These are phyloP conservation scores for Dendrocalamus latiflorus DNA, from an alignment of 202 grass and related monocot genomes.

Conservation along the genomic window DNA sequence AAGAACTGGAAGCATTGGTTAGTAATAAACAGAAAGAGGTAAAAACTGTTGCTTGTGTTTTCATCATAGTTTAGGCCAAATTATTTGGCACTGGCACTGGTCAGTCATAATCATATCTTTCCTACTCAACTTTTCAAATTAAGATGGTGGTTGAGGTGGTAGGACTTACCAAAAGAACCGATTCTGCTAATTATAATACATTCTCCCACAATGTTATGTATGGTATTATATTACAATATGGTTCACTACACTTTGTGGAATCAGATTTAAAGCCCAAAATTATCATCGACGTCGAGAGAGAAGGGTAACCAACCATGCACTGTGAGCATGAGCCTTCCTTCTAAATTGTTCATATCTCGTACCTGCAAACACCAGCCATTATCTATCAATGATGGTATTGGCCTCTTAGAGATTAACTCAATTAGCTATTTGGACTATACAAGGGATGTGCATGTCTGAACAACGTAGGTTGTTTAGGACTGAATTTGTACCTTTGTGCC, in stretches of 20 bases:
- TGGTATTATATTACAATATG: background rate
- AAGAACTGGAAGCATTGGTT: conserved; percentile 69
- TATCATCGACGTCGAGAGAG: no score
- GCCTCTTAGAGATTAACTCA: no score
- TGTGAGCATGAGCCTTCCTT: no score
- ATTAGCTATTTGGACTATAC: no score
- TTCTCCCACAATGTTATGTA: background rate
- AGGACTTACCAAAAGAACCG: background rate
- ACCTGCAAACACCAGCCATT: no score
- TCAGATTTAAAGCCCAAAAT: no score
- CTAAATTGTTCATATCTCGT: no score
- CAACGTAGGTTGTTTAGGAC: no score
- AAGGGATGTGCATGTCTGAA: no score
- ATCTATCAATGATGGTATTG: no score
- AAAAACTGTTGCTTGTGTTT: background rate
- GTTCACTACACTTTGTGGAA: background rate
- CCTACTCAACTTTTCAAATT: background rate
- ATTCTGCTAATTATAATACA: background rate
- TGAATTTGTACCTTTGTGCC: no score
- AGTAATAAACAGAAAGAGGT: conserved; percentile 84
- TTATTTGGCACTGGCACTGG: background rate
- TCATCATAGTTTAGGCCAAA: background rate
- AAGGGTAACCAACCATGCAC: no score
- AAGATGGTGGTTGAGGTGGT: background rate
- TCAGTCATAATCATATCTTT: background rate